A percentile compares a stretch with the other conserved stretches of the same genome.
phyloP scores from a whole-genome alignment of 805 yeast genomes.

The Zygosaccharomyces gambellarensis region DNA sequence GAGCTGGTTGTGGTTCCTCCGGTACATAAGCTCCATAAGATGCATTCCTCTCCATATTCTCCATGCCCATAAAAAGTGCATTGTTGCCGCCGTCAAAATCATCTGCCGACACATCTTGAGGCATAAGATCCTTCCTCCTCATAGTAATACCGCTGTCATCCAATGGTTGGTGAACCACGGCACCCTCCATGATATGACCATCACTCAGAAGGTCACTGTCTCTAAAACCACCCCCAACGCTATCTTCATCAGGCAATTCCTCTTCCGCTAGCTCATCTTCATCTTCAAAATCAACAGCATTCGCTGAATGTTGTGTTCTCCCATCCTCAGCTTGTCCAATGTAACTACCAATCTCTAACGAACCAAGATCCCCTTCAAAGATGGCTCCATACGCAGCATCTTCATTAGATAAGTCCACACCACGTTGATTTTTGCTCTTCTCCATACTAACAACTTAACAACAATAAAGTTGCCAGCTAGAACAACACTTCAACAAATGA shows the following conservation, averaged over 20 bases:
- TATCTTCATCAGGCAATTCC: conserved; percentile 42
- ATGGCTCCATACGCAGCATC: conserved; percentile 38
- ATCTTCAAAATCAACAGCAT: conserved; percentile 91
- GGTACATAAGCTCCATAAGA: conserved; percentile 18
- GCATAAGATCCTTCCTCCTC: conserved; percentile 23
- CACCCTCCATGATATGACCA: conserved; percentile 8
- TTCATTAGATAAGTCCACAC: conserved; percentile 32
- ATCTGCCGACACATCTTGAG: conserved; percentile 8
- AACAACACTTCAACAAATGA: background rate
- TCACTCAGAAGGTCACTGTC: conserved; percentile 1
- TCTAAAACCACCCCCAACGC: conserved; percentile 1
- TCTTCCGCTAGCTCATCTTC: conserved; percentile 94
- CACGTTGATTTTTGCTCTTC: conserved; percentile 8
- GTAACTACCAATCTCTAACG: conserved; percentile 32
- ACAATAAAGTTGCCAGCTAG: conserved; percentile 3
- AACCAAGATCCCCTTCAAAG: conserved; percentile 37
- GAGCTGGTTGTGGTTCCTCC: conserved; percentile 16
- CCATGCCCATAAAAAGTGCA: conserved; percentile 33
- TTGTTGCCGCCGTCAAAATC: conserved; percentile 26
- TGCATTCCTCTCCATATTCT: conserved; percentile 21
- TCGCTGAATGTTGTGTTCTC: conserved; percentile 68
- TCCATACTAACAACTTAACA: conserved; percentile 1
- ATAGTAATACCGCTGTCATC: conserved; percentile 13
- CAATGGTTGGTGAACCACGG: conserved; percentile 11
- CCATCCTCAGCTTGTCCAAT: conserved; percentile 39